phyloP scores from a whole-genome alignment of 345 rosid species.

The Pistacia atlantica region DNA sequence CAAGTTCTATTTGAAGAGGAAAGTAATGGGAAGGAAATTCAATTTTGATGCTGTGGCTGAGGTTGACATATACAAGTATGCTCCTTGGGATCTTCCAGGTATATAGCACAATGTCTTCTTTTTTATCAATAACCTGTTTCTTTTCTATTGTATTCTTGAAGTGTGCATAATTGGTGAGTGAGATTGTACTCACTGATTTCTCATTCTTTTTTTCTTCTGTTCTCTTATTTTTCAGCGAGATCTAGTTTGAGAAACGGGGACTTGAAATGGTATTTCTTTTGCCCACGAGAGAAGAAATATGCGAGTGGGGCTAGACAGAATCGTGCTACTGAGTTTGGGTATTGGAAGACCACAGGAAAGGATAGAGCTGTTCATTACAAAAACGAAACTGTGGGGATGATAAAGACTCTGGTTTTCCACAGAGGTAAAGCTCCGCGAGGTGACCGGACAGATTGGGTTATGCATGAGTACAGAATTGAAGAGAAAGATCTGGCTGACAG shows the following conservation, averaged over 20 bases:
- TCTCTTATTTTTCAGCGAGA: constrained; percentile 27
- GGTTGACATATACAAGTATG: constrained; percentile 56
- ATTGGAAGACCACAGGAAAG: constrained; percentile 79
- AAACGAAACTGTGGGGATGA: constrained; percentile 53
- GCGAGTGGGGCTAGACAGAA: constrained; percentile 41
- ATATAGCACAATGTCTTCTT: not conserved
- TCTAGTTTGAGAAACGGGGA: constrained; percentile 52
- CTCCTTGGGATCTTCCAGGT: constrained; percentile 76
- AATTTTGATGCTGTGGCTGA: constrained; percentile 47
- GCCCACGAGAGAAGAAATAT: constrained; percentile 68
- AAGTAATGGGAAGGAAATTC: constrained; percentile 57
- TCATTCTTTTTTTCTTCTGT: not conserved
- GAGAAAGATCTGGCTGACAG: constrained; percentile 28
- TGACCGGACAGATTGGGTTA: constrained; percentile 79
- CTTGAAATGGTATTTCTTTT: constrained; percentile 83
- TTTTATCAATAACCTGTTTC: not conserved
- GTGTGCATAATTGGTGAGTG: not conserved
- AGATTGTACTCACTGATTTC: not conserved
- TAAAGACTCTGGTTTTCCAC: constrained; percentile 63
- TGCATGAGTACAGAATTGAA: constrained; percentile 71
- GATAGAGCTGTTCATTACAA: constrained; percentile 55
- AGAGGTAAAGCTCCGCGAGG: constrained; percentile 50
- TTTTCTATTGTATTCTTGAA: not conserved
- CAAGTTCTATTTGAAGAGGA: constrained; percentile 64
- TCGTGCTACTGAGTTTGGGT: constrained; percentile 60